phyloP scores from a whole-genome alignment of 108 stramenopile species.

The Nitzschia palea region DNA sequence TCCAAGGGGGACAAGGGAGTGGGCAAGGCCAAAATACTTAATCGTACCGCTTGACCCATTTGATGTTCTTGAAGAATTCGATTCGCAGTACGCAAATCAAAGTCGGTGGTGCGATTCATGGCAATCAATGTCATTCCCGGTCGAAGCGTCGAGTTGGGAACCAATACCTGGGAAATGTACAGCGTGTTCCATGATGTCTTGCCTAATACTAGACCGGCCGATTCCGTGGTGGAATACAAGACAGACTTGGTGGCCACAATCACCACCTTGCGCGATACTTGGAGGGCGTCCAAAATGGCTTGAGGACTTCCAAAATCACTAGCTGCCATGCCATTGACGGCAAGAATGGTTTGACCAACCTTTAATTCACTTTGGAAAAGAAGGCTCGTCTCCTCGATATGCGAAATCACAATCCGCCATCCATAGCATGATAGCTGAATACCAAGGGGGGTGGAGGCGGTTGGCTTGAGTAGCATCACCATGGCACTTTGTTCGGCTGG shows the following conservation, averaged over 20 bases:
- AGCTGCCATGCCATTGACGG: constrained; percentile 7
- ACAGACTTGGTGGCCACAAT: constrained; percentile 1
- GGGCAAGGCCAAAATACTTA: no score
- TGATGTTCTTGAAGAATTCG: no score
- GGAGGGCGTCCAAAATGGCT: neutral
- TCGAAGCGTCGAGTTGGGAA: neutral
- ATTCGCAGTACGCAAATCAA: no score
- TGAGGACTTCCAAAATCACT: neutral
- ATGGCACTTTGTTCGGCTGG: no score
- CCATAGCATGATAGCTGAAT: no score
- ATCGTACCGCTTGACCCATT: no score
- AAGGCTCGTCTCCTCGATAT: constrained; percentile 9
- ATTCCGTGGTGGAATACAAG: no score
- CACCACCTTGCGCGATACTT: neutral
- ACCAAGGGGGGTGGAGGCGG: no score
- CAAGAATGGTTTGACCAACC: constrained; percentile 12
- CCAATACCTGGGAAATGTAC: neutral
- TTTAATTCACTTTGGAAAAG: constrained; percentile 10
- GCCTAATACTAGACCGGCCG: no score
- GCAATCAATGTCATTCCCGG: neutral
- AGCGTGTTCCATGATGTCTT: no score
- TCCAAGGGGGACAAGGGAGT: no score
- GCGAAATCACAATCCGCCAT: neutral
- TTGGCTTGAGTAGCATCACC: no score
- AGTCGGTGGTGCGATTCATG: neutral